A percentile compares a stretch with the other conserved stretches of the same genome.
Evolutionary conservation across 225 moss, liverwort and hornwort genomes (phyloP).

Genomic region (Polytrichum formosum): DNA sequence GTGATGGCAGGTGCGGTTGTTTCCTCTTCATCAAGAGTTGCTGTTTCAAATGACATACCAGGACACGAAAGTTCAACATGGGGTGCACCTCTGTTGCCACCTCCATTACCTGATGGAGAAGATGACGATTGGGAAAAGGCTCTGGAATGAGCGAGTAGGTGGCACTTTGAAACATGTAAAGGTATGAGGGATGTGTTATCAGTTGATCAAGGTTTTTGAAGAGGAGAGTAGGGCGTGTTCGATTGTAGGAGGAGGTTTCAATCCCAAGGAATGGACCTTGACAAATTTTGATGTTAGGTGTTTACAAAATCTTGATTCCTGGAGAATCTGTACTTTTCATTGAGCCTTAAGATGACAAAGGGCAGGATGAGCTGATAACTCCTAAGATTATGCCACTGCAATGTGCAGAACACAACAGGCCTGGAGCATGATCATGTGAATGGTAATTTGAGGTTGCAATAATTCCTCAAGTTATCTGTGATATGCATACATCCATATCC

Average conservation of each 20-base stretch:
- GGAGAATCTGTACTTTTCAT: no score
- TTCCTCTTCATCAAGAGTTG: slow-evolving; percentile 11
- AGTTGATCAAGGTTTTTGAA: background rate
- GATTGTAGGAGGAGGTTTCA: background rate
- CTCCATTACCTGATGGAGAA: slow-evolving; percentile 38
- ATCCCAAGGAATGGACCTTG: background rate
- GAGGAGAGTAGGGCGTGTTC: background rate
- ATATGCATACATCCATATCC: no score
- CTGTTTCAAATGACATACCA: slow-evolving; percentile 12
- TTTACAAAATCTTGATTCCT: background rate
- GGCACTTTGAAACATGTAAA: background rate
- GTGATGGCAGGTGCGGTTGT: slow-evolving; percentile 5
- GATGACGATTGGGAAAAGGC: slow-evolving; percentile 66
- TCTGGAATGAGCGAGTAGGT: slow-evolving; percentile 7
- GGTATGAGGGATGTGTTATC: background rate
- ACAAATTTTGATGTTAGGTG: background rate
- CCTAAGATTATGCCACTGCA: no score
- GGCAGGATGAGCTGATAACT: no score
- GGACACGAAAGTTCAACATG: slow-evolving; percentile 11
- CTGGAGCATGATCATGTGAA: no score
- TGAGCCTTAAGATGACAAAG: no score
- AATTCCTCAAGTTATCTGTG: no score
- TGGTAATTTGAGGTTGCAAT: no score
- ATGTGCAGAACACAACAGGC: no score
- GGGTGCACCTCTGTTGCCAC: slow-evolving; percentile 22